Percentiles rank a stretch among this genome's conserved stretches.
These are phyloP conservation scores for Zizania latifolia DNA, from an alignment of 176 grass and related monocot genomes.

Conservation along the genomic window DNA sequence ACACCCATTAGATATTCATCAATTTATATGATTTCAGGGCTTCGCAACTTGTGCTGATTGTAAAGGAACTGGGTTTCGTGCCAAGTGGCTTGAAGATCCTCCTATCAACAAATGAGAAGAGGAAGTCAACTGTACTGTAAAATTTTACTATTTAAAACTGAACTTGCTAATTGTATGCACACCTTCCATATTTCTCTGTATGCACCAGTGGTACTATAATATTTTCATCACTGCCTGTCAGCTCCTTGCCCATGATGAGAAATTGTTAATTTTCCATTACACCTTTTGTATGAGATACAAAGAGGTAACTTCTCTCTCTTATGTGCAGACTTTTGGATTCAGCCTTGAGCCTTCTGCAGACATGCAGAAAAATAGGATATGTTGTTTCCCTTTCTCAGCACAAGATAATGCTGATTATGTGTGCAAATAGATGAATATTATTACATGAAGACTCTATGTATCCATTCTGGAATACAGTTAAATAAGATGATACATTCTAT, in stretches of 20 bases:
- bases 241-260: neutral
- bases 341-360: neutral
- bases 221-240: slow-evolving; percentile 16
- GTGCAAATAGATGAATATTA: neutral
- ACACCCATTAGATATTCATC: slow-evolving; percentile 3
- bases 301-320: neutral
- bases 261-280: neutral
- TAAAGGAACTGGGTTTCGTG: slow-evolving; percentile 91
- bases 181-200: slow-evolving; percentile 11
- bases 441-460: neutral
- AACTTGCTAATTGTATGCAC: slow-evolving; percentile 24
- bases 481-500: neutral
- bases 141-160: slow-evolving; percentile 18
- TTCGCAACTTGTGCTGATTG: slow-evolving; percentile 63
- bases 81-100: slow-evolving; percentile 87
- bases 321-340: neutral
- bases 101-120: slow-evolving; percentile 31
- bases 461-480: neutral
- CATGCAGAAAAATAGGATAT: neutral
- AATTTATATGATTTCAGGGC: slow-evolving; percentile 52
- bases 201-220: slow-evolving; percentile 6
- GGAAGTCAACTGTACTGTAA: slow-evolving; percentile 14
- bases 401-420: neutral
- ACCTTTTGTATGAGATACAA: neutral
- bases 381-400: neutral